Conservation (phyloP, 2,329 filamentous ascomycete genomes). For the Geosmithia putterillii region DNA sequence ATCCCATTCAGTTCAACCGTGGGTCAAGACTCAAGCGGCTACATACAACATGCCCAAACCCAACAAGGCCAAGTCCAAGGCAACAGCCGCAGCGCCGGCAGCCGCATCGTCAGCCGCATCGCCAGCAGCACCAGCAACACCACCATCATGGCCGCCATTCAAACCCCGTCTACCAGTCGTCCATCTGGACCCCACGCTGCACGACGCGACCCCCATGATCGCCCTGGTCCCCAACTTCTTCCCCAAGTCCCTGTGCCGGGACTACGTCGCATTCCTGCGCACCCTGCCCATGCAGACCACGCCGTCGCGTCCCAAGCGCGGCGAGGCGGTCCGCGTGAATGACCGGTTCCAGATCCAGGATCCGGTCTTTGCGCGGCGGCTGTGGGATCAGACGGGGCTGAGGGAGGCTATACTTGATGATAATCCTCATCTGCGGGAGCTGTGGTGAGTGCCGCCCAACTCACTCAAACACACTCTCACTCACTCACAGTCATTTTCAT, state of each 20-base stretch:
- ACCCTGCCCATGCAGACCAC: constrained; percentile 65
- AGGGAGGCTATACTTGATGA: constrained; percentile 41
- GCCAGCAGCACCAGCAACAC: not conserved
- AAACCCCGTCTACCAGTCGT: constrained; percentile 54
- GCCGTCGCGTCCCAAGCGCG: constrained; percentile 64
- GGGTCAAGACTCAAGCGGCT: too few species aligned
- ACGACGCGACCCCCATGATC: constrained; percentile 46
- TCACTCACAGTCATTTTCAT: too few species aligned
- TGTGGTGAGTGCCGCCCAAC: constrained; percentile 29
- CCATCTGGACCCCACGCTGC: constrained; percentile 47
- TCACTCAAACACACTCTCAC: too few species aligned
- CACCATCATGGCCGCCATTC: constrained; percentile 57
- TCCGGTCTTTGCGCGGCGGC: constrained; percentile 53
- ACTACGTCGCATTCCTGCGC: constrained; percentile 60
- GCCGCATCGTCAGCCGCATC: not conserved
- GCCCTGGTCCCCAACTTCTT: constrained; percentile 64
- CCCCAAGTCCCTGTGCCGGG: constrained; percentile 60
- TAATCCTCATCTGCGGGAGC: constrained; percentile 18
- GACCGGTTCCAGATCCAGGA: constrained; percentile 81
- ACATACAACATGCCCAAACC: constrained; percentile 26
- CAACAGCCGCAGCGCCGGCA: not conserved
- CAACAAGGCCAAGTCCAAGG: constrained; percentile 9
- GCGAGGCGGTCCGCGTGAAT: constrained; percentile 75
- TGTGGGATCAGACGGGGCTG: constrained; percentile 72
- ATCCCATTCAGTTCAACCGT: too few species aligned